These are phyloP conservation scores for Diaporthe sp. DNA, from an alignment of 2,329 filamentous ascomycete genomes.

Conservation along the genomic window DNA sequence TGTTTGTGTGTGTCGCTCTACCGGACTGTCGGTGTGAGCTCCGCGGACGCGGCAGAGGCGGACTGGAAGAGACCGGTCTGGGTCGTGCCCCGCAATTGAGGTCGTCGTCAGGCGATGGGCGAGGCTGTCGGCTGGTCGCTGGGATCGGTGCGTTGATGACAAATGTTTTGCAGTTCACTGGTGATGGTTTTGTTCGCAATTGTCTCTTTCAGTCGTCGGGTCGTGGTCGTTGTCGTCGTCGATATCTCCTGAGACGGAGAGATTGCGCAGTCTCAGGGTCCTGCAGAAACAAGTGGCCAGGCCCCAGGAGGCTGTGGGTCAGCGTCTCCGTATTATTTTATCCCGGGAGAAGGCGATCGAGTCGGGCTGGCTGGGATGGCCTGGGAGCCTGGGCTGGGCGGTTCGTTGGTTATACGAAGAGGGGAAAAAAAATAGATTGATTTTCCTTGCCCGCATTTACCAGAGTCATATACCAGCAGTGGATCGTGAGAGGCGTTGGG, in stretches of 20 bases:
- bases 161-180: not conserved
- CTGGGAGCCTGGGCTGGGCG: conserved; percentile 5
- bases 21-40: conserved; percentile 30
- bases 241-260: conserved; percentile 35
- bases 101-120: conserved; percentile 27
- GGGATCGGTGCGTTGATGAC: conserved; percentile 5
- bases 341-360: conserved; percentile 33
- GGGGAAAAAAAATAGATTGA: not conserved
- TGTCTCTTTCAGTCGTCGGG: not conserved
- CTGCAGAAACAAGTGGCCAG: conserved; percentile 39
- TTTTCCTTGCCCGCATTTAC: not conserved
- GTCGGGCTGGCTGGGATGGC: conserved; percentile 17
- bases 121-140: conserved; percentile 11
- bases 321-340: conserved; percentile 41
- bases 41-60: not conserved
- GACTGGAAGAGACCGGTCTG: conserved; percentile 24
- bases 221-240: conserved; percentile 17
- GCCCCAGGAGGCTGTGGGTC: conserved; percentile 40
- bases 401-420: conserved; percentile 3
- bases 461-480: conserved; percentile 12
- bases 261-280: conserved; percentile 34
- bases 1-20: not conserved
- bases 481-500: not conserved
- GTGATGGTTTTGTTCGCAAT: not conserved
- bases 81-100: conserved; percentile 35